A percentile compares a stretch with the other conserved stretches of the same genome.
Evolutionary conservation across 2,329 filamentous ascomycete genomes (phyloP).

Genomic region (Exophiala phaeomuriformis): DNA sequence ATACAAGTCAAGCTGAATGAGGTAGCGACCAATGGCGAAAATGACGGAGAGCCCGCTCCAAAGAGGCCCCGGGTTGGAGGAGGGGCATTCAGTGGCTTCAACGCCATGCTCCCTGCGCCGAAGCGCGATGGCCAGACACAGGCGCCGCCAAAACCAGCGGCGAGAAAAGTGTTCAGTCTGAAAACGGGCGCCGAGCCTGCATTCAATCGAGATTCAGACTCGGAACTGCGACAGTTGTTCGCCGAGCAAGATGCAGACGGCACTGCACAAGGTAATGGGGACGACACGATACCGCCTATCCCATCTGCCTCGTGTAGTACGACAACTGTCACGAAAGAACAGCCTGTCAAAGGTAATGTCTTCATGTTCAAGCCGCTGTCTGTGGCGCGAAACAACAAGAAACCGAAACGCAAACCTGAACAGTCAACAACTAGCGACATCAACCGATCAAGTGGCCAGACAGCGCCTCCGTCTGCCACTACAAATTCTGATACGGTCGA

Average conservation of each 20-base stretch:
- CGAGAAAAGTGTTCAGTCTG: constrained; percentile 58
- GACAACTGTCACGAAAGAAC: constrained; percentile 45
- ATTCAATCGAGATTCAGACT: constrained; percentile 59
- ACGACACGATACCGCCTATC: constrained; percentile 15
- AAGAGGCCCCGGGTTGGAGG: constrained; percentile 62
- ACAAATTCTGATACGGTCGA: neutral
- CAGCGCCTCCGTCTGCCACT: neutral
- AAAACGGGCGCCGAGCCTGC: constrained; percentile 79
- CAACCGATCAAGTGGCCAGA: neutral
- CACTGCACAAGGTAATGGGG: constrained; percentile 5
- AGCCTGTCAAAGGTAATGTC: constrained; percentile 62
- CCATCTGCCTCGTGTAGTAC: constrained; percentile 36
- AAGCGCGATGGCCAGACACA: constrained; percentile 46
- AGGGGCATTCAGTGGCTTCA: constrained; percentile 71
- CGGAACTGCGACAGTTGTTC: constrained; percentile 32
- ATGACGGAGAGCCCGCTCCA: constrained; percentile 52
- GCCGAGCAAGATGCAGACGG: constrained; percentile 33
- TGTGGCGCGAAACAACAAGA: constrained; percentile 65
- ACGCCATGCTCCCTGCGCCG: constrained; percentile 76
- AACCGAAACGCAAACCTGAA: constrained; percentile 55
- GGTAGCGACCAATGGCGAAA: constrained; percentile 35
- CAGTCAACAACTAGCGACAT: neutral
- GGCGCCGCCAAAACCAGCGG: constrained; percentile 31
- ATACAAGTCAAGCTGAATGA: constrained; percentile 73
- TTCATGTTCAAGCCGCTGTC: constrained; percentile 87